Percentiles rank a stretch among this genome's conserved stretches.
Evolutionary conservation across 2,329 filamentous ascomycete genomes (phyloP).

Genomic region (Calonectria ilicicola): DNA sequence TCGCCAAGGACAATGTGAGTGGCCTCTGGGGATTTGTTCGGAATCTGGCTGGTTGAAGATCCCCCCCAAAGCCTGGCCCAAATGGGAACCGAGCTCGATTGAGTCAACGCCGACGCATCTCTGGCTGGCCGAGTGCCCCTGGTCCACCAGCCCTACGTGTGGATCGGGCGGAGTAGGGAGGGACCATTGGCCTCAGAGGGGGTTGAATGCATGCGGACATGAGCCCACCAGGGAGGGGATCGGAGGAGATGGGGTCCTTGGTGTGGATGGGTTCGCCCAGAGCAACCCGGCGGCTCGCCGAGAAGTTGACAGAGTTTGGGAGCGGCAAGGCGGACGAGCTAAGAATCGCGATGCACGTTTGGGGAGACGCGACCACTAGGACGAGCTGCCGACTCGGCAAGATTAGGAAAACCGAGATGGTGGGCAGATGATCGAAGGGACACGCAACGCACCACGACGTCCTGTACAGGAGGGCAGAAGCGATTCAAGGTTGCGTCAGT

Average conservation of each 20-base stretch:
- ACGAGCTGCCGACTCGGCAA: slow-evolving; percentile 7
- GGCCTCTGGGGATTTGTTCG: slow-evolving; percentile 17
- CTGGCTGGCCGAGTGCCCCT: slow-evolving; percentile 24
- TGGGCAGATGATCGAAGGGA: slow-evolving; percentile 28
- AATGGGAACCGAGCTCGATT: slow-evolving; percentile 38
- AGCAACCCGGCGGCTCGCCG: not conserved
- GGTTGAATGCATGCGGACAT: slow-evolving; percentile 28
- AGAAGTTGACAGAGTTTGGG: not conserved
- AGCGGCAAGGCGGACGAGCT: slow-evolving; percentile 1
- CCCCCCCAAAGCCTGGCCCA: slow-evolving; percentile 5
- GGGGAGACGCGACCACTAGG: not conserved
- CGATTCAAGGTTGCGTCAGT: slow-evolving; percentile 17
- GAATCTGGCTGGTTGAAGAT: not conserved
- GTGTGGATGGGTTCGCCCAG: slow-evolving; percentile 5
- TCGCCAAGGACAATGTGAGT: not conserved
- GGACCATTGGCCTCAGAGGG: slow-evolving; percentile 34
- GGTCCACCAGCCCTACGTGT: slow-evolving; percentile 44
- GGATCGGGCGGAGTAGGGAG: slow-evolving; percentile 32
- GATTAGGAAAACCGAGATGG: not conserved
- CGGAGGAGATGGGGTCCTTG: not conserved
- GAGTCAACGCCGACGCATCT: slow-evolving; percentile 40
- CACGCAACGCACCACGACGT: slow-evolving; percentile 18
- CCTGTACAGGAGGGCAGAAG: not conserved
- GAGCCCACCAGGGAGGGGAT: slow-evolving; percentile 1
- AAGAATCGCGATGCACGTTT: not conserved